These are phyloP conservation scores for Leishmania tarentolae DNA, from an alignment of 208 protist species.

Conservation along the genomic window DNA sequence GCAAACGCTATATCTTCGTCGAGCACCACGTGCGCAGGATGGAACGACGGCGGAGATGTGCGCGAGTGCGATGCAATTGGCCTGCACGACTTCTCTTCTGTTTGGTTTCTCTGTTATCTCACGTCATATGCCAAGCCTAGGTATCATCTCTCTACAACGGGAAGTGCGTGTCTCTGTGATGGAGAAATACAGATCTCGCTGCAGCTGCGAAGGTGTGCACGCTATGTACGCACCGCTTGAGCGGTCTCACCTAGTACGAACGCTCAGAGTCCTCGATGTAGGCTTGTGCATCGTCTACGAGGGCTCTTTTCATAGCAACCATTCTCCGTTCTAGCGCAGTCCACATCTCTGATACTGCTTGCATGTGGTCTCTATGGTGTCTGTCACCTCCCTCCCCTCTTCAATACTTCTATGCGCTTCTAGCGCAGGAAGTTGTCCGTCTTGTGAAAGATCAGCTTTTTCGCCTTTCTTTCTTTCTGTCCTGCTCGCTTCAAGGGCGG, in stretches of 20 bases:
- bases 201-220: not conserved
- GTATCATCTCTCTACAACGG: not conserved
- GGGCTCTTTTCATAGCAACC: not conserved
- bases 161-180: not conserved
- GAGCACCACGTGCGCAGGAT: not conserved
- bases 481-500: too few relatives aligned
- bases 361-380: too few relatives aligned
- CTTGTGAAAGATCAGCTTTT: too few relatives aligned
- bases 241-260: not conserved
- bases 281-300: not conserved
- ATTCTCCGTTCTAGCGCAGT: not conserved
- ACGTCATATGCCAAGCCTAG: not conserved
- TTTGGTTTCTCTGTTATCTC: not conserved
- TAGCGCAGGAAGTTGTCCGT: too few relatives aligned
- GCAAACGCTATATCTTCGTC: not conserved
- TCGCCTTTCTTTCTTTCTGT: too few relatives aligned
- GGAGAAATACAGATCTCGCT: not conserved
- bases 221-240: not conserved
- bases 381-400: too few relatives aligned
- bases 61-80: not conserved
- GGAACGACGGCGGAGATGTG: not conserved
- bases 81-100: not conserved
- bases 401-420: too few relatives aligned
- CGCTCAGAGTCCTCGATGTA: not conserved
- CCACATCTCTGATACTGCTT: not conserved